These are phyloP conservation scores for Moesziomyces antarcticus DNA, from an alignment of 1,284 basidiomycete genomes.

Conservation along the genomic window DNA sequence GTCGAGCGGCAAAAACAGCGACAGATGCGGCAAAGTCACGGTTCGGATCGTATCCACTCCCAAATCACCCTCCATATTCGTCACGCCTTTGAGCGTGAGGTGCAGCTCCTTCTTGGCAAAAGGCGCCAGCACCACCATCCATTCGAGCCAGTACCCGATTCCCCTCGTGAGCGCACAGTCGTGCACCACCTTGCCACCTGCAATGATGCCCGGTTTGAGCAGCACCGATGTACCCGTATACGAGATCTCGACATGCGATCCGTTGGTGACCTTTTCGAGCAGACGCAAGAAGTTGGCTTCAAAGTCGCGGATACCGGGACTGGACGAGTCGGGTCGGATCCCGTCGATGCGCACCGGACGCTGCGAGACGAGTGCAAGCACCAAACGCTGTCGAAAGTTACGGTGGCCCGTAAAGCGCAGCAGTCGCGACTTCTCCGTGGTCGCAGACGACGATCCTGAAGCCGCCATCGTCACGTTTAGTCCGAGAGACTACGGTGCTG, in stretches of 20 bases:
- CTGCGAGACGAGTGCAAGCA: constrained; percentile 87
- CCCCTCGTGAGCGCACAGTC: constrained; percentile 87
- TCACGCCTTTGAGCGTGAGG: constrained; percentile 86
- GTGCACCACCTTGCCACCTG: constrained; percentile 83
- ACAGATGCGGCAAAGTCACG: constrained; percentile 89
- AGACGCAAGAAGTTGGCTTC: constrained; percentile 91
- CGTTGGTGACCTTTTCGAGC: constrained; percentile 93
- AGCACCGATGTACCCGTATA: constrained; percentile 76
- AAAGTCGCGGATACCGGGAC: constrained; percentile 93
- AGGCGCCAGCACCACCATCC: constrained; percentile 87
- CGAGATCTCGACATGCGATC: constrained; percentile 93
- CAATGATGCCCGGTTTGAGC: constrained; percentile 89
- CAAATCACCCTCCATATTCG: constrained; percentile 75
- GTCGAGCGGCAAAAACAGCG: constrained; percentile 74
- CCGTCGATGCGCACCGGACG: constrained; percentile 86
- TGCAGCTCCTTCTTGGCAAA: constrained; percentile 90
- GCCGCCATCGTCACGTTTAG: constrained; percentile 11
- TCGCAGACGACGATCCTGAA: constrained; percentile 12
- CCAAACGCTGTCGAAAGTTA: constrained; percentile 84
- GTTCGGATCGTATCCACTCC: constrained; percentile 86
- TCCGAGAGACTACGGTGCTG: neutral
- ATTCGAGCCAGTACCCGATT: constrained; percentile 94
- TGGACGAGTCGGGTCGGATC: constrained; percentile 89
- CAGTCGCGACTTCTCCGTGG: constrained; percentile 55
- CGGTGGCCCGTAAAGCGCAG: constrained; percentile 79